These are phyloP conservation scores for Coemansia sp. DNA, from an alignment of 192 early-diverging fungal genomes.

Conservation along the genomic window DNA sequence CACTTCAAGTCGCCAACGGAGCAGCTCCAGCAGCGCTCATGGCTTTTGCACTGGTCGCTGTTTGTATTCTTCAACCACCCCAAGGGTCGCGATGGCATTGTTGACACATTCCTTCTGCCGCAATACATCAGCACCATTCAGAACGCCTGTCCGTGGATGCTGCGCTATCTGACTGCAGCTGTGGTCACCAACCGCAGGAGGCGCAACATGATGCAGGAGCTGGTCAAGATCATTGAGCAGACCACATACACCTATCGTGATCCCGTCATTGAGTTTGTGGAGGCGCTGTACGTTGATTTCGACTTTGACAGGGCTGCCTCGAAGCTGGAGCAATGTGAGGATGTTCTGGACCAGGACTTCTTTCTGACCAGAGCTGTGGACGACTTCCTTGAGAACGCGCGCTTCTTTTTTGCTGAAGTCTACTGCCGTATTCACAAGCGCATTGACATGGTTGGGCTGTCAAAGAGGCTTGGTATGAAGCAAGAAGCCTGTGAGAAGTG, in stretches of 20 bases:
- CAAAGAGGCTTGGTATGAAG: slow-evolving; percentile 80
- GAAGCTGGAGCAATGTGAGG: slow-evolving; percentile 86
- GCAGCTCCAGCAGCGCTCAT: slow-evolving; percentile 90
- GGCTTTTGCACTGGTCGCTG: slow-evolving; percentile 96
- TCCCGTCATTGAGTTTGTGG: slow-evolving; percentile 93
- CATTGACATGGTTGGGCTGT: slow-evolving; percentile 88
- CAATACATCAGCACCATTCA: slow-evolving; percentile 98
- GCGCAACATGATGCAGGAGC: slow-evolving; percentile 83
- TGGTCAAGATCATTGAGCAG: slow-evolving; percentile 87
- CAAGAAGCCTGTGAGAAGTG: slow-evolving; percentile 94
- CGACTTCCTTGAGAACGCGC: slow-evolving; percentile 94
- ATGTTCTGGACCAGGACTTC: slow-evolving; percentile 85
- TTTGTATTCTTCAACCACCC: slow-evolving; percentile 99
- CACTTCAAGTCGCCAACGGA: slow-evolving; percentile 74
- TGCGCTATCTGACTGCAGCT: slow-evolving; percentile 92
- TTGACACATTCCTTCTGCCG: slow-evolving; percentile 90
- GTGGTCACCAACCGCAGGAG: slow-evolving; percentile 90
- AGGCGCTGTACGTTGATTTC: slow-evolving; percentile 89
- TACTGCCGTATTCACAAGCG: slow-evolving; percentile 98
- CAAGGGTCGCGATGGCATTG: slow-evolving; percentile 90
- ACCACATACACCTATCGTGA: slow-evolving; percentile 83
- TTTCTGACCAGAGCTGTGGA: slow-evolving; percentile 86
- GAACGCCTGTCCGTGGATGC: slow-evolving; percentile 94
- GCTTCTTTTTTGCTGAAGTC: slow-evolving; percentile 93
- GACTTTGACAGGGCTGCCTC: slow-evolving; percentile 91